Conservation (phyloP, 75 land plant genomes). For the Selaginella tamariscina region DNA sequence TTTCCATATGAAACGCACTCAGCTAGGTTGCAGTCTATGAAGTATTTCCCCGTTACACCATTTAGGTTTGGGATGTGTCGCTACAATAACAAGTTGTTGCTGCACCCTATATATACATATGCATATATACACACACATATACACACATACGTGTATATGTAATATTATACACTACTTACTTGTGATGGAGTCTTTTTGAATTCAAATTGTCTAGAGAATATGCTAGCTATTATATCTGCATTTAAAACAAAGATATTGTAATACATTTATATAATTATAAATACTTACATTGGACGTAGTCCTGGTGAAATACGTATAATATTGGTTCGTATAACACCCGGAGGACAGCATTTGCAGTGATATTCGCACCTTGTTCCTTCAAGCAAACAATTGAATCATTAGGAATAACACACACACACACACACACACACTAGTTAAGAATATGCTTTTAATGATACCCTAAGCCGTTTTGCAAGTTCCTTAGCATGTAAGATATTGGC, state of each 20-base stretch:
- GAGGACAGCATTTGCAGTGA: slow-evolving; percentile 66
- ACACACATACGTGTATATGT: neutral
- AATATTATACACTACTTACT: slow-evolving; percentile 21
- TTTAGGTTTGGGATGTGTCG: slow-evolving; percentile 45
- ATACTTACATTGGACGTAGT: slow-evolving; percentile 49
- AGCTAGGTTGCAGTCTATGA: slow-evolving; percentile 63
- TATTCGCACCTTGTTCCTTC: slow-evolving; percentile 50
- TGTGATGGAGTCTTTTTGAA: slow-evolving; percentile 46
- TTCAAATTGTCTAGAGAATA: slow-evolving; percentile 22
- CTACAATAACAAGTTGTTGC: slow-evolving; percentile 84
- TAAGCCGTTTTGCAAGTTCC: slow-evolving; percentile 44
- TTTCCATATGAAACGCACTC: slow-evolving; percentile 28
- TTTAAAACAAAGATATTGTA: neutral
- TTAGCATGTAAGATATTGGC: slow-evolving; percentile 72
- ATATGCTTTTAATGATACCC: slow-evolving; percentile 30
- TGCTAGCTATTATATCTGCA: neutral
- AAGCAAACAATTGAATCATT: neutral
- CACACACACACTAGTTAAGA: too few relatives aligned
- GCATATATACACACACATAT: neutral
- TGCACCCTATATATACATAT: slow-evolving; percentile 42
- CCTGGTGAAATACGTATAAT: slow-evolving; percentile 49
- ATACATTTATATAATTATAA: neutral
- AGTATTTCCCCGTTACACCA: slow-evolving; percentile 58
- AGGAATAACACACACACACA: neutral
- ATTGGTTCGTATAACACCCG: slow-evolving; percentile 75